These are phyloP conservation scores for Myriosclerotinia scirpicola DNA, from an alignment of 2,329 filamentous ascomycete genomes.

Conservation along the genomic window DNA sequence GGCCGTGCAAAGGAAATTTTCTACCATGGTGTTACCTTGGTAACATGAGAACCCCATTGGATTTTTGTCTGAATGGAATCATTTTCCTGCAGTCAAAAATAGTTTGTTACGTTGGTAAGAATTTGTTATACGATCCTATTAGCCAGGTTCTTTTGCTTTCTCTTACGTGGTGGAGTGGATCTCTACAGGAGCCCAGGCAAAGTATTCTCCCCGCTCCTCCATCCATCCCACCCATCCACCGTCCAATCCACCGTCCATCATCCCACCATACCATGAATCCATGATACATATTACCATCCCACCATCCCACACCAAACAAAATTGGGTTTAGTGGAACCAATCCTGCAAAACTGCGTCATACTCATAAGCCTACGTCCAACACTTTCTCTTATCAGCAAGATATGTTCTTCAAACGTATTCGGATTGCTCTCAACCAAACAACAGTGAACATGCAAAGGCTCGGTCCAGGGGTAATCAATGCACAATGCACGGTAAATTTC, in stretches of 20 bases:
- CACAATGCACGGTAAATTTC: not conserved
- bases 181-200: not conserved
- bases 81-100: slow-evolving; percentile 1
- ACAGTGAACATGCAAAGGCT: not conserved
- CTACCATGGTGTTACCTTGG: not conserved
- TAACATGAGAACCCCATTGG: not conserved
- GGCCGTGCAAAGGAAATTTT: not conserved
- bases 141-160: slow-evolving; percentile 1
- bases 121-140: no score
- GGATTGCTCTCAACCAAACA: slow-evolving; percentile 2
- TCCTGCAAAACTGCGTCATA: slow-evolving; percentile 17
- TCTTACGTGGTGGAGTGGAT: slow-evolving; percentile 15
- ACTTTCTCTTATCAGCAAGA: slow-evolving; percentile 7
- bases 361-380: not conserved
- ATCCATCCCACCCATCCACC: not conserved
- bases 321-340: not conserved
- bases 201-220: not conserved
- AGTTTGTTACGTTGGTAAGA: not conserved
- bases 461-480: no score
- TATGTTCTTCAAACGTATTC: not conserved
- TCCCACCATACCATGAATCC: not conserved
- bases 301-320: not conserved
- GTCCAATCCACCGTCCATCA: no score
- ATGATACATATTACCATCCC: no score
- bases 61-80: slow-evolving; percentile 1